These are phyloP conservation scores for Trametes gibbosa DNA, from an alignment of 768 basidiomycete species.

Conservation along the genomic window DNA sequence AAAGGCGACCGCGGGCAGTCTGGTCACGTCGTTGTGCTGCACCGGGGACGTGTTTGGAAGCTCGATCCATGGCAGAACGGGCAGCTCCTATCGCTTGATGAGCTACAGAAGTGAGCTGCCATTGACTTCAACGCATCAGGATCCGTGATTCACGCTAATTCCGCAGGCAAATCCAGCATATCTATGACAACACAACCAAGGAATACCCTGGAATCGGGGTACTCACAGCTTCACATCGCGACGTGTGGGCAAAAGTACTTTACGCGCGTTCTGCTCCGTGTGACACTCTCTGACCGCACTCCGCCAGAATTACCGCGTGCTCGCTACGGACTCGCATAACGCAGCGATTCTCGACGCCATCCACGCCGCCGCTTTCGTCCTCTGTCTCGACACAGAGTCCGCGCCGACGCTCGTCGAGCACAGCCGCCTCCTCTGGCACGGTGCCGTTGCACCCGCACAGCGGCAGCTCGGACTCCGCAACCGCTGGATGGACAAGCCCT, in stretches of 20 bases:
- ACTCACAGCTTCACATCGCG: conserved; percentile 76
- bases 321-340: conserved; percentile 63
- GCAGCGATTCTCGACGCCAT: conserved; percentile 64
- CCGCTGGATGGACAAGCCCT: conserved; percentile 89
- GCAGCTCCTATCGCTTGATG: conserved; percentile 57
- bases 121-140: too few relatives aligned
- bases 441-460: conserved; percentile 40
- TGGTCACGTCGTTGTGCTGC: conserved; percentile 83
- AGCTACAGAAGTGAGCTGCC: conserved; percentile 58
- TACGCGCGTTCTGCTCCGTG: background rate
- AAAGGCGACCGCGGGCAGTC: conserved; percentile 53
- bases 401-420: conserved; percentile 53
- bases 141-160: background rate
- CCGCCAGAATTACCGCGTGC: conserved; percentile 57
- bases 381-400: conserved; percentile 69
- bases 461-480: conserved; percentile 54
- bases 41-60: conserved; percentile 84
- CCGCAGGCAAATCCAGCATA: conserved; percentile 65
- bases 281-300: too few relatives aligned
- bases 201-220: conserved; percentile 76
- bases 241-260: conserved; percentile 83
- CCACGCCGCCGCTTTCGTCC: conserved; percentile 82
- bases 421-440: conserved; percentile 82
- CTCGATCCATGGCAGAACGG: conserved; percentile 58
- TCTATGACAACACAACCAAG: conserved; percentile 60